Conservation (phyloP, 441 rosid genomes). For the Pelargonium australe region DNA sequence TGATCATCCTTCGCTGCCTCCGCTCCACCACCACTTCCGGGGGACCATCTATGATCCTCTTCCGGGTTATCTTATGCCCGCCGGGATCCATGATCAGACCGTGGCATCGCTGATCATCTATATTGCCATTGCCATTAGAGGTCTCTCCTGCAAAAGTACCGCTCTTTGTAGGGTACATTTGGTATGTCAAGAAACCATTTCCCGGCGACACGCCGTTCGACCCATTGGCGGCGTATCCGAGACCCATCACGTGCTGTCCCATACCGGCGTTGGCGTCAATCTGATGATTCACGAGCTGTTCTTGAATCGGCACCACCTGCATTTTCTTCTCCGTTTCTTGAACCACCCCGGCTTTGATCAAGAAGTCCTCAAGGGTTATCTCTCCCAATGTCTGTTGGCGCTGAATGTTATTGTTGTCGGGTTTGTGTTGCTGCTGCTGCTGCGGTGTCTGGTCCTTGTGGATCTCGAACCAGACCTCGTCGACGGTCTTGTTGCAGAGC, state of each 20-base stretch:
- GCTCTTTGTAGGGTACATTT: constrained; percentile 22
- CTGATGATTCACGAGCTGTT: neutral
- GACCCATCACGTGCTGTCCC: constrained; percentile 28
- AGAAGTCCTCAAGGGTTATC: constrained; percentile 59
- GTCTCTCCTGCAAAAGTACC: constrained; percentile 34
- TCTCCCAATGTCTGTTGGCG: constrained; percentile 56
- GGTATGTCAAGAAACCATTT: constrained; percentile 34
- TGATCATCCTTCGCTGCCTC: constrained; percentile 81
- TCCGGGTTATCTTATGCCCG: constrained; percentile 29
- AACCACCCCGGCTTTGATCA: constrained; percentile 55
- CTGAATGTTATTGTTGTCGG: constrained; percentile 24
- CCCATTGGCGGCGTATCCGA: constrained; percentile 24
- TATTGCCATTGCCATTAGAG: constrained; percentile 23
- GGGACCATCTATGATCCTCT: constrained; percentile 59
- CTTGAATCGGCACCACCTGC: constrained; percentile 10
- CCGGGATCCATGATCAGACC: constrained; percentile 24
- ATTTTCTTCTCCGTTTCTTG: constrained; percentile 30
- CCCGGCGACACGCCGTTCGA: neutral
- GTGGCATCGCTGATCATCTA: constrained; percentile 19
- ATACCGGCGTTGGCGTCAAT: constrained; percentile 6
- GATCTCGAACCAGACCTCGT: constrained; percentile 60
- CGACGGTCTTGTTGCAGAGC: constrained; percentile 60
- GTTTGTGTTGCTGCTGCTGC: neutral
- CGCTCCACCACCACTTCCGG: constrained; percentile 69
- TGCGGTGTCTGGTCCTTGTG: constrained; percentile 37